Base-by-base conservation (phyloP, 257 asterid species). In the Solanum sparsipilum region DNA sequence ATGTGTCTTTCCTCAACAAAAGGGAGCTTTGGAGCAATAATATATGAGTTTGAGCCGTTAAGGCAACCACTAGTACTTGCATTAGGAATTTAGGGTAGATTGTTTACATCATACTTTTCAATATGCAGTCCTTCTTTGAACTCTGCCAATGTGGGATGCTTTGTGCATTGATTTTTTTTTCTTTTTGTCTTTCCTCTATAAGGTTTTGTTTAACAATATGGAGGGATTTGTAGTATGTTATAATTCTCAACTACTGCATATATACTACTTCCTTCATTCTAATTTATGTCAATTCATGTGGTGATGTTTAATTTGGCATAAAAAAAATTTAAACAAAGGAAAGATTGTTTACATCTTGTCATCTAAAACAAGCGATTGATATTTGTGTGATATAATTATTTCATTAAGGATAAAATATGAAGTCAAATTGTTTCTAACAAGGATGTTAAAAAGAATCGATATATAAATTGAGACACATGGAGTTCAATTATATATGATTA, bases 101-200 rank as follows among this genome's bases (percentile, higher is more conserved):
- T 5, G 31, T n/a, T 11, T 25, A 65, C 4, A 25, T 65, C 9
- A 65, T 3, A n/a, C 9, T 16, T 12, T 0, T 12, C 13, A 2
- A 25, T 29, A 27, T 67, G 35, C 1, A 1, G 20, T 3, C 4
- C 4, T 65, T 63, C 0, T n/a, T 4, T 11, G 4, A 27, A 25
- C 16, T 6, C 4, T 12, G 1, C 0, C 16, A 5, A 67, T 0
- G 8, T 25, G 20, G 2, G 0, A 25, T 67, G 9, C 1, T 67
- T 25, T 67, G 35, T 65, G 18, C 2, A 13, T 27, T 2, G 2
- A 18, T 56, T 0, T 18, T 10, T 6, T 2, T 46, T 13, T 18
- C 0, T 2, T 7, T 36, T 2, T 36, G 1, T 27, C 20, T 68
- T 27, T 68, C 20, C 36, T 67, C 5, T 25, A 13, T 1, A 27